These are phyloP conservation scores for Pseudocercospora fuligena DNA, from an alignment of 2,329 filamentous ascomycete genomes.

Conservation along the genomic window DNA sequence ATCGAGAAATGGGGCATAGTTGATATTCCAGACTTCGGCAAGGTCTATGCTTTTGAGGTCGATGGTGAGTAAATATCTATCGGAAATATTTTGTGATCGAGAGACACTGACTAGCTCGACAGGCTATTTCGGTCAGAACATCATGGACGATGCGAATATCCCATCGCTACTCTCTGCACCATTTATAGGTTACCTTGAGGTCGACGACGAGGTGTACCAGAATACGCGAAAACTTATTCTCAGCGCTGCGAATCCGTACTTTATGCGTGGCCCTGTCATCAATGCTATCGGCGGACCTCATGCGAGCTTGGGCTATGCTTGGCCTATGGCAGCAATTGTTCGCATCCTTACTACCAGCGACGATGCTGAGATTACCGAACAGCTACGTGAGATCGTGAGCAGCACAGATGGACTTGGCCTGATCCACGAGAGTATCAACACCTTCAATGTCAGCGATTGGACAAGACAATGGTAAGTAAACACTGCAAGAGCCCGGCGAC, in stretches of 20 bases:
- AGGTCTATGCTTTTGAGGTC: slow-evolving; percentile 55
- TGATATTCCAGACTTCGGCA: slow-evolving; percentile 42
- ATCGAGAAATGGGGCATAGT: slow-evolving; percentile 54
- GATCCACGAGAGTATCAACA: slow-evolving; percentile 59
- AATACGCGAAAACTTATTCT: slow-evolving; percentile 54
- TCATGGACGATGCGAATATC: slow-evolving; percentile 76
- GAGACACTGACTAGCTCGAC: neutral
- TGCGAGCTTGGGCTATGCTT: slow-evolving; percentile 51
- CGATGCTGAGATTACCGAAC: slow-evolving; percentile 52
- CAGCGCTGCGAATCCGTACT: slow-evolving; percentile 54
- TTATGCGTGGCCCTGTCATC: slow-evolving; percentile 55
- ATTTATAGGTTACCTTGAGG: slow-evolving; percentile 62
- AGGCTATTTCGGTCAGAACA: slow-evolving; percentile 48
- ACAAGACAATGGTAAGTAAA: slow-evolving; percentile 53
- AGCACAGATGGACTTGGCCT: slow-evolving; percentile 55
- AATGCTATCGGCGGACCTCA: slow-evolving; percentile 56
- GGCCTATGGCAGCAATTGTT: slow-evolving; percentile 59
- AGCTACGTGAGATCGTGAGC: slow-evolving; percentile 52
- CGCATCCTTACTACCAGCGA: slow-evolving; percentile 56
- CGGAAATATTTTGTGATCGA: neutral
- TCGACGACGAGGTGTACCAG: slow-evolving; percentile 48
- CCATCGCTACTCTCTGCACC: slow-evolving; percentile 69
- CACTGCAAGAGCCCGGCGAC: neutral
- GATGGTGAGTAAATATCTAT: slow-evolving; percentile 44
- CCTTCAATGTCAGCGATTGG: slow-evolving; percentile 52